A percentile compares a stretch with the other conserved stretches of the same genome.
phyloP scores from a whole-genome alignment of 345 rosid species.

The Balakata baccata region DNA sequence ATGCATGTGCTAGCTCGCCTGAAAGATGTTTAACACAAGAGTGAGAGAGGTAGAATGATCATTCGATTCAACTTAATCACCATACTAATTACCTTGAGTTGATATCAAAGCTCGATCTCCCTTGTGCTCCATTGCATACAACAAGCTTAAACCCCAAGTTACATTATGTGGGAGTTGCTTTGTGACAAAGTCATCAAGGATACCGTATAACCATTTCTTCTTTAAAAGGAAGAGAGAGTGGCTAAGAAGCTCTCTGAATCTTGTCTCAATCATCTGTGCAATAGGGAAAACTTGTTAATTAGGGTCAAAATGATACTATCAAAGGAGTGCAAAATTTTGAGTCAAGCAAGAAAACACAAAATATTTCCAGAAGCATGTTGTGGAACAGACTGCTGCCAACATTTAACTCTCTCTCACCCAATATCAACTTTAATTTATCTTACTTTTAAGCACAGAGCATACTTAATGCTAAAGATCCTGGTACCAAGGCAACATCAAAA shows the following conservation, averaged over 20 bases:
- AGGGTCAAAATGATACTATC: not conserved
- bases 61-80: constrained; percentile 4
- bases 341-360: not conserved
- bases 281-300: not conserved
- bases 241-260: constrained; percentile 77
- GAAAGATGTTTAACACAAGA: constrained; percentile 24
- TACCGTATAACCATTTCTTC: constrained; percentile 91
- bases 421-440: too few species aligned
- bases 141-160: constrained; percentile 94
- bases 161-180: constrained; percentile 97
- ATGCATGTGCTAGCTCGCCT: constrained; percentile 95
- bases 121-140: constrained; percentile 87
- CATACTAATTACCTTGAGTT: constrained; percentile 60
- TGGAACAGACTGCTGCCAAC: not conserved
- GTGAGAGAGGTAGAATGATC: not conserved
- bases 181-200: constrained; percentile 92
- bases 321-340: not conserved
- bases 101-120: constrained; percentile 80
- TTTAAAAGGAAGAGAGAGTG: constrained; percentile 74
- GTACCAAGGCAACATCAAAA: not conserved
- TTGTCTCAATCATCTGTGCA: constrained; percentile 81
- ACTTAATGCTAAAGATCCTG: not conserved
- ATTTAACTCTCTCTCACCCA: not conserved
- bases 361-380: constrained; percentile 4
- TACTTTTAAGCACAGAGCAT: too few species aligned